Evolutionary conservation across 345 rosid genomes (phyloP).

Genomic region (Streptanthus diversifolius): DNA sequence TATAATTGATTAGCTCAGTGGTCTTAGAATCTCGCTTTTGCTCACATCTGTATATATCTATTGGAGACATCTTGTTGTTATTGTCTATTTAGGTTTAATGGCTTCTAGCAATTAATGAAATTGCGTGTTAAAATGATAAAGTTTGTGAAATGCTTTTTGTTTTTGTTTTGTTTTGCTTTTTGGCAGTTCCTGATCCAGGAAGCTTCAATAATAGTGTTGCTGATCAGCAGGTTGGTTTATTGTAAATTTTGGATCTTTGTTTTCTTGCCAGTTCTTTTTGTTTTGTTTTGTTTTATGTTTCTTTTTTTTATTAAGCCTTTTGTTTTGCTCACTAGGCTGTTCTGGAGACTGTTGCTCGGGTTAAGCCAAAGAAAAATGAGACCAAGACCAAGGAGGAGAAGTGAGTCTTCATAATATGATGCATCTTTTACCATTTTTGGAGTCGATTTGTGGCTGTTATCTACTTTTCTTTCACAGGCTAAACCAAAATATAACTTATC

Average conservation of each 20-base stretch:
- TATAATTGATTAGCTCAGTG: conserved; percentile 9
- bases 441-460: not conserved
- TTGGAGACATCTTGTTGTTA: not conserved
- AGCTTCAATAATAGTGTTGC: conserved; percentile 89
- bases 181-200: conserved; percentile 68
- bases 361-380: conserved; percentile 79
- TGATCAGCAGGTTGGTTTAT: conserved; percentile 62
- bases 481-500: conserved; percentile 29
- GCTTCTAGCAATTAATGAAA: conserved; percentile 1
- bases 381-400: conserved; percentile 74
- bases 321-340: conserved; percentile 61
- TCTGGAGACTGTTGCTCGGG: conserved; percentile 88
- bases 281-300: not conserved
- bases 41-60: not conserved
- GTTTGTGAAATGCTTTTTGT: not conserved
- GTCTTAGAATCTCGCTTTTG: not conserved
- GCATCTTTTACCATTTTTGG: not conserved
- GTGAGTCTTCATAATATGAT: conserved; percentile 45
- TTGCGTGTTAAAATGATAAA: conserved; percentile 1
- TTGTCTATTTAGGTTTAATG: conserved; percentile 12
- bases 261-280: not conserved
- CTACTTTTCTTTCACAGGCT: conserved; percentile 8
- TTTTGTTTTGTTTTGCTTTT: conserved; percentile 5
- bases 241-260: conserved; percentile 3
- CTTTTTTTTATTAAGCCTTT: not conserved